These are phyloP conservation scores for Erysimum cheiri DNA, from an alignment of 441 rosid species.

Conservation along the genomic window DNA sequence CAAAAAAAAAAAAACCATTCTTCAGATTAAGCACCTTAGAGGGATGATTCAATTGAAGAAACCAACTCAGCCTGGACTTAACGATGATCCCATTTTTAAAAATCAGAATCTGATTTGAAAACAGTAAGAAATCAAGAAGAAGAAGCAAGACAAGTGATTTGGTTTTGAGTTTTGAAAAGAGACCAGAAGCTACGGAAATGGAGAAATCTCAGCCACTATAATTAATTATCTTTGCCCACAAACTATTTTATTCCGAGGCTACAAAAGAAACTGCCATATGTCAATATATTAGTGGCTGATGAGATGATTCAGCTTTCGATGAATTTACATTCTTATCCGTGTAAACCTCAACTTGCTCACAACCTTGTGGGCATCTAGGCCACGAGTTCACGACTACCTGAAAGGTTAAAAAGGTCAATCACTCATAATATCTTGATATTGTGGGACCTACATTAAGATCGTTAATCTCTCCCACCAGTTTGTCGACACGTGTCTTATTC, in stretches of 20 bases:
- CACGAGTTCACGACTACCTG: slow-evolving; percentile 37
- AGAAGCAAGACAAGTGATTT: slow-evolving; percentile 21
- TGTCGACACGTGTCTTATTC: slow-evolving; percentile 19
- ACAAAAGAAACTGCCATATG: slow-evolving; percentile 32
- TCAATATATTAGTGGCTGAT: slow-evolving; percentile 3
- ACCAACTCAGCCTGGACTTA: slow-evolving; percentile 31
- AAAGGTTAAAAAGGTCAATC: slow-evolving; percentile 33
- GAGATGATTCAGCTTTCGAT: neutral
- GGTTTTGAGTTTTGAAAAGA: too few relatives aligned
- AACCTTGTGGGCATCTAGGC: slow-evolving; percentile 27
- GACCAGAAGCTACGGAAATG: slow-evolving; percentile 31
- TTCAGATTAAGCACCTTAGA: slow-evolving; percentile 19
- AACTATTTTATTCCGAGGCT: slow-evolving; percentile 34
- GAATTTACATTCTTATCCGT: slow-evolving; percentile 28
- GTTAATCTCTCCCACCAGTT: slow-evolving; percentile 19
- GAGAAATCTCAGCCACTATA: slow-evolving; percentile 47
- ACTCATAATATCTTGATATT: slow-evolving; percentile 28
- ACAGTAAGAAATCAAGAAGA: slow-evolving; percentile 10
- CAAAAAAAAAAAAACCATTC: neutral
- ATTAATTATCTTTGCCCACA: slow-evolving; percentile 1
- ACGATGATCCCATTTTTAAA: slow-evolving; percentile 29
- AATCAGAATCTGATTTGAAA: neutral
- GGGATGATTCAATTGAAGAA: slow-evolving; percentile 14
- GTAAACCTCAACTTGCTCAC: slow-evolving; percentile 17
- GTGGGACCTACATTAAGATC: slow-evolving; percentile 31